Evolutionary conservation across 495 filamentous ascomycete genomes (phyloP).

Genomic region (Diplogelasinospora grovesii): DNA sequence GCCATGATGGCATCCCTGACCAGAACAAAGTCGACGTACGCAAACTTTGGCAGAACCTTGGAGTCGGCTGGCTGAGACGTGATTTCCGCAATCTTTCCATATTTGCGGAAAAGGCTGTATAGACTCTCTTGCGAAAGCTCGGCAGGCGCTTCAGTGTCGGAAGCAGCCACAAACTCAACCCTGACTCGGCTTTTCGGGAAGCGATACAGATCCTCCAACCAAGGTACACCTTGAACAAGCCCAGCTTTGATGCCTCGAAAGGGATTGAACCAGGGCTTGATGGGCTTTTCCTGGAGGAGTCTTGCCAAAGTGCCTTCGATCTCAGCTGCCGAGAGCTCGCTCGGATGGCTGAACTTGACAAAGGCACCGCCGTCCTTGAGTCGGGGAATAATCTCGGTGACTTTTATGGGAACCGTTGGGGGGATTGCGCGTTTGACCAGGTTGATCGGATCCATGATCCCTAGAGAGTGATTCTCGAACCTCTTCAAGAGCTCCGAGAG

Average conservation of each 20-base stretch:
- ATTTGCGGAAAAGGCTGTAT: slow-evolving; percentile 81
- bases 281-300: slow-evolving; percentile 58
- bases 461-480: slow-evolving; percentile 51
- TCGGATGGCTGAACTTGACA: slow-evolving; percentile 70
- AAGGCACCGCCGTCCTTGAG: slow-evolving; percentile 91
- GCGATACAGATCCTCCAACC: slow-evolving; percentile 88
- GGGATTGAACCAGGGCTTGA: slow-evolving; percentile 86
- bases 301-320: slow-evolving; percentile 46
- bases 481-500: slow-evolving; percentile 56
- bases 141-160: slow-evolving; percentile 39
- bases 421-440: slow-evolving; percentile 61
- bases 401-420: slow-evolving; percentile 48
- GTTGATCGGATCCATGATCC: slow-evolving; percentile 56
- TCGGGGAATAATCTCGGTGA: slow-evolving; percentile 73
- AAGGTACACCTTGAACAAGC: slow-evolving; percentile 76
- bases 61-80: slow-evolving; percentile 71
- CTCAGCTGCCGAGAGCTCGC: slow-evolving; percentile 44
- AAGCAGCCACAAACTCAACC: slow-evolving; percentile 78
- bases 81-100: slow-evolving; percentile 84
- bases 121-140: slow-evolving; percentile 83
- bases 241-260: slow-evolving; percentile 61
- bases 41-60: slow-evolving; percentile 72
- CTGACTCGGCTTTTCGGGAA: slow-evolving; percentile 67
- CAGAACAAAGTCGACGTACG: slow-evolving; percentile 65
- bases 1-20: slow-evolving; percentile 75